Evolutionary conservation across 306 rosid species (phyloP), one percentile per base, ranked within the genome.

Genomic region (Glycine soja): DNA sequence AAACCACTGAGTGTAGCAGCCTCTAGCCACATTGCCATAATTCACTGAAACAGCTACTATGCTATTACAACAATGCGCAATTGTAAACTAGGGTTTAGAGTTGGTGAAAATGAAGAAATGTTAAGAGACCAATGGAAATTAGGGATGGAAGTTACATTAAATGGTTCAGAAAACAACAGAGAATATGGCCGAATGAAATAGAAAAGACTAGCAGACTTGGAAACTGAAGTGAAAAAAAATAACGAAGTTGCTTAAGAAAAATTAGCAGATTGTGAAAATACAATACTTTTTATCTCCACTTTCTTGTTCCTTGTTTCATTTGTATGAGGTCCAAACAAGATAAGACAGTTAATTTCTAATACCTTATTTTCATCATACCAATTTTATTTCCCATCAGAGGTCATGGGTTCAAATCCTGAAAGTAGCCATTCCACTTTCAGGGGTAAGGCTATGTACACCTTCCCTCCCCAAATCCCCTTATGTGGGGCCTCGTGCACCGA

Each of bases 151-250:
- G 77, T 38, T 40, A 43, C 54, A 42, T 18, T 51, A 38, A 16
- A 54, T 42, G 30, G 36, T 74, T 30, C 40, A 74, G 72, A 5
- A 48, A 75, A 75, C 30, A 45, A 56, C 4, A 48, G 59, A 50
- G 59, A 61, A 61, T 61, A 47, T 47, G 59, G 30, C 47, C 11
- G 71, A 47, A 46, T 61, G 24, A 50, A 51, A 47, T 11, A 50
- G 64, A 64, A 63, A 51, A 50, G 18, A 76, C n/a, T 30, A 75
- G 4, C 46, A 13, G 45, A 47, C 47, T 30, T 30, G 7, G 72
- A 47, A 76, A 47, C 50, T 63, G 19, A 63, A 75, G 59, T 45
- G 40, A 12, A 56, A 42, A 57, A 42, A 6, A 18, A 30, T 5
- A 13, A 30, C 13, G 3, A 62, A 66, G n/a, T 24, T 24, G 30